Conservation (phyloP, 1,284 basidiomycete species). For the Prillingera fragicola region DNA sequence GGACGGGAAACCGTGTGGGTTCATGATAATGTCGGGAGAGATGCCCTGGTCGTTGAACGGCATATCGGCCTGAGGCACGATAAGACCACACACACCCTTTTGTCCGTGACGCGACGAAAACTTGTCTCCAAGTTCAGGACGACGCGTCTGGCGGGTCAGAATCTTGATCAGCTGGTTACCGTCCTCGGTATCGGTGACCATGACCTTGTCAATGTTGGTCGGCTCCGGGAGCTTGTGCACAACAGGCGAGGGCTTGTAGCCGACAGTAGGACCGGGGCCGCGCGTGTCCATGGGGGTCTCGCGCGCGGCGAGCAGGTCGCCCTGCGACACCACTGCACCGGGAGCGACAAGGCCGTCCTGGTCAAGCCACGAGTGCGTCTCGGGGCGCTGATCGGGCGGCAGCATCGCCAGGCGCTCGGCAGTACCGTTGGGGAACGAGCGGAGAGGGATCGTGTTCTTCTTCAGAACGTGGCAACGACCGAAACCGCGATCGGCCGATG, state of each 20-base stretch:
- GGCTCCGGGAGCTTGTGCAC: conserved; percentile 87
- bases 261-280: conserved; percentile 52
- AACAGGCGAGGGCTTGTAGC: conserved; percentile 82
- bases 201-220: conserved; percentile 93
- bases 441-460: conserved; percentile 88
- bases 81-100: conserved; percentile 97
- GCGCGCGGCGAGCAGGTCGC: conserved; percentile 94
- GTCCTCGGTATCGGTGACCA: conserved; percentile 88
- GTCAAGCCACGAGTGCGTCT: conserved; percentile 81
- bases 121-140: conserved; percentile 97
- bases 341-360: conserved; percentile 95
- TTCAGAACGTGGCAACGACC: conserved; percentile 95
- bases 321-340: conserved; percentile 86
- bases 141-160: conserved; percentile 91
- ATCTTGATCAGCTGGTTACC: conserved; percentile 98
- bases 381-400: conserved; percentile 67
- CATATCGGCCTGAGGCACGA: conserved; percentile 98
- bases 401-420: conserved; percentile 77
- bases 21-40: conserved; percentile 97
- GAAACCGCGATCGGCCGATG: conserved; percentile 93
- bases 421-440: conserved; percentile 96
- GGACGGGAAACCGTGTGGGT: conserved; percentile 98
- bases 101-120: conserved; percentile 98
- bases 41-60: conserved; percentile 98
- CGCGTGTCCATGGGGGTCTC: conserved; percentile 82